These are phyloP conservation scores for Cyclotella baltica DNA, from an alignment of 108 stramenopile species.

Conservation along the genomic window DNA sequence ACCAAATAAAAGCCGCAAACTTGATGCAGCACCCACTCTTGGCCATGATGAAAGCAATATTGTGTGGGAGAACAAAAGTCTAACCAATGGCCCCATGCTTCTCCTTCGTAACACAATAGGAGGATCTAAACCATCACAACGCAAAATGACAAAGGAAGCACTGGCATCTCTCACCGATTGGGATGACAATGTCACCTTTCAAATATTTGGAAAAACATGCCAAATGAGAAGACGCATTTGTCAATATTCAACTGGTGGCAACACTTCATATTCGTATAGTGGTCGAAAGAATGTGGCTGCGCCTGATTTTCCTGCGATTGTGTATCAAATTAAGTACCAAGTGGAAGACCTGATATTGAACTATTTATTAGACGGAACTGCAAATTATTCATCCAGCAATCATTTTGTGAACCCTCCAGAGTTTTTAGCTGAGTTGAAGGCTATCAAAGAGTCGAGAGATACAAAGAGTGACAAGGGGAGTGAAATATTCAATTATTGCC, in stretches of 20 bases:
- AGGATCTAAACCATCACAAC: conserved; percentile 21
- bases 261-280: conserved; percentile 46
- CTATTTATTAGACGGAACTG: conserved; percentile 14
- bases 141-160: conserved; percentile 13
- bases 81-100: conserved; percentile 32
- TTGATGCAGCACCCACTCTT: no score
- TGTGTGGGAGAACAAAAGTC: conserved; percentile 43
- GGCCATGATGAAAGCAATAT: not conserved
- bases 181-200: conserved; percentile 43
- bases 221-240: conserved; percentile 49
- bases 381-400: not conserved
- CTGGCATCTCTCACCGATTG: conserved; percentile 43
- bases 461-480: not conserved
- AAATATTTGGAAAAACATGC: conserved; percentile 42
- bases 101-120: conserved; percentile 25
- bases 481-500: conserved; percentile 47
- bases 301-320: conserved; percentile 36
- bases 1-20: not conserved
- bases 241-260: conserved; percentile 35
- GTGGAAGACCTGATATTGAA: conserved; percentile 40
- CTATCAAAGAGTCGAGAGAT: not conserved
- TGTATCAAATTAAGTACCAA: conserved; percentile 32
- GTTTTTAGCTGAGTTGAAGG: conserved; percentile 25
- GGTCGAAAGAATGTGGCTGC: conserved; percentile 41
- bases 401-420: conserved; percentile 28